These are phyloP conservation scores for Diaporthe velutina DNA, from an alignment of 2,329 filamentous ascomycete genomes.

Conservation along the genomic window DNA sequence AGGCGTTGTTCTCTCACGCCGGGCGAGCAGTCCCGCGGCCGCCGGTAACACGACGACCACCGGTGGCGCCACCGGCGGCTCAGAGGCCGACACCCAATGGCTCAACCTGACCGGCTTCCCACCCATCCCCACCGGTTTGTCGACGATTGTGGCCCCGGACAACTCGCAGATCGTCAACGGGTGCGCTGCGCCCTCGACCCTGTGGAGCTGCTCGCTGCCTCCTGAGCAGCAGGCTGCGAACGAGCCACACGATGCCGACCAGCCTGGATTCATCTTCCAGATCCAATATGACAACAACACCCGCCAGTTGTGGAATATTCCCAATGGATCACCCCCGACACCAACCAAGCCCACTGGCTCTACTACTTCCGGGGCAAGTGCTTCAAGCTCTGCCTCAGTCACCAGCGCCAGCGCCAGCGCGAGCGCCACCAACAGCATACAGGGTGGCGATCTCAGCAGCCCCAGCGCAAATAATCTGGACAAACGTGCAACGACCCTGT, in stretches of 20 bases:
- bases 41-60: constrained; percentile 10
- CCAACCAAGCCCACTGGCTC: constrained; percentile 35
- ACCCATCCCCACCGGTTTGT: constrained; percentile 85
- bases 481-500: constrained; percentile 30
- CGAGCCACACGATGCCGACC: constrained; percentile 72
- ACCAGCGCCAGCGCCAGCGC: constrained; percentile 20
- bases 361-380: constrained; percentile 10
- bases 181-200: constrained; percentile 78
- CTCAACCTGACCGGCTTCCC: constrained; percentile 89
- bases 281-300: constrained; percentile 79
- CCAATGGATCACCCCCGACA: constrained; percentile 51
- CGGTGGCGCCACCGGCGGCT: constrained; percentile 13
- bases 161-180: constrained; percentile 72
- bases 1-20: constrained; percentile 54
- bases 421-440: constrained; percentile 10
- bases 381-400: constrained; percentile 15
- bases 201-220: constrained; percentile 90
- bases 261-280: constrained; percentile 85
- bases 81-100: constrained; percentile 64
- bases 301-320: constrained; percentile 61
- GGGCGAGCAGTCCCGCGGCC: background rate
- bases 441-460: constrained; percentile 15
- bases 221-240: constrained; percentile 79
- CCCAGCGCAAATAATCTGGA: background rate
- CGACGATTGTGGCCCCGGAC: constrained; percentile 82